Base-by-base conservation (phyloP, 208 protist genomes). In the Crithidia fasciculata region DNA sequence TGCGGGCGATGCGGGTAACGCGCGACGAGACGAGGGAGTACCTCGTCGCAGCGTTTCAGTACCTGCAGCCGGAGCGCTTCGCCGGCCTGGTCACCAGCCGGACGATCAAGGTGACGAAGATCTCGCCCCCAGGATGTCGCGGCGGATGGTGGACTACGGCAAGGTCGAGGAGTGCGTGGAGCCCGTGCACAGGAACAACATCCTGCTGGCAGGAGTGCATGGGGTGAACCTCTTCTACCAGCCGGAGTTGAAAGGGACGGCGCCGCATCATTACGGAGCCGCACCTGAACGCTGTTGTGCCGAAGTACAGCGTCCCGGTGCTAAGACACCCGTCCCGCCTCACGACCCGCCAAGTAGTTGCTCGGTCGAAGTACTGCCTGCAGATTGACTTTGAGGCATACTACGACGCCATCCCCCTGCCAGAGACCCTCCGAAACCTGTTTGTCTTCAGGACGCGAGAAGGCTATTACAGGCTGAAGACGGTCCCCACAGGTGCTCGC, bases 261-360 rank as follows among this genome's bases (percentile, higher is more conserved):
- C 15, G 43, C 5, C 60, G 18, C 84, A 90, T 44, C 87, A 88
- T 28, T 63, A 36, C 37, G 12, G 40, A 45, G 70, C 43, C 60
- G 15, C 40, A 65, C 40, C 37, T 65, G n/a, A 44, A 52, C 41
- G 40, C 60, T 44, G 41, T 65, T 16, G 49, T 47, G 3, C 39
- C 13, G 39, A 65, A 53, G 40, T 36, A 65, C 8, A 43, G 28
- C 12, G 15, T 53, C 41, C 60, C 60, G 3, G 16, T 41, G 16
- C 44, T 39, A 43, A 28, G 40, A 43, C n/a, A 53, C 43, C 60
- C 18, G 40, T 10, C 12, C 13, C n/a, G 60, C n/a, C 60, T 44
- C 16, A 43, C n/a, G 40, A 15, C 16, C 12, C n/a, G 37, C 12
- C 60, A 13, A 40, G 43, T 37, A 19, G 15, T 69, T 5, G 4